Base-by-base conservation (phyloP, 1,284 basidiomycete genomes). In the Ustilago bromivora region DNA sequence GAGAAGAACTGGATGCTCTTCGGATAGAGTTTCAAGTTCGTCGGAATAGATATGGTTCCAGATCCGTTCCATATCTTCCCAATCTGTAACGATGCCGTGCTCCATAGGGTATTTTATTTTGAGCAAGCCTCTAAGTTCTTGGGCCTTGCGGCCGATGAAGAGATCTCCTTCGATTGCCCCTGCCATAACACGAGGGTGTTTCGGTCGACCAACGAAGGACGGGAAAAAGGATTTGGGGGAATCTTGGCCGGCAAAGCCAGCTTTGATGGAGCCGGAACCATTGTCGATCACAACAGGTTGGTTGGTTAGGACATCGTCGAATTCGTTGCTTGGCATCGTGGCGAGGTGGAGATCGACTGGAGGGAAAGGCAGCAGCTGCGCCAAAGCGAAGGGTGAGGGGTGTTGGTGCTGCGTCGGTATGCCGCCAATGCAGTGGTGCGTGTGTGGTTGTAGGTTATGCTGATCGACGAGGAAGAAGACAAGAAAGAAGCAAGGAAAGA, bases 1-100 rank as follows among this genome's bases (percentile, higher is more conserved):
- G 89, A 96, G 89, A 40, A 96, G 88, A 36, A 99, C 97, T 40
- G 97, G 96, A 87, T 99, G 96, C 94, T 84, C 85, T 69, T 86
- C 85, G n/a, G 78, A 80, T 9, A 83, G 71, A 8, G 83, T 86
- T 47, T 82, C 80, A 53, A 86, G 81, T 53, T 85, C 84, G 40
- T 85, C 83, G 36, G 62, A 70, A 59, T 86, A 86, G 31, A 85
- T 75, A 57, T 85, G 81, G 52, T 72, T 78, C 84, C 84, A 86
- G 46, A 86, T 85, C 53, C 81, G 77, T 56, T 86, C 85, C 85
- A 86, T 86, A 36, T 86, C 85, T 36, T 76, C 82, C 85, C 85
- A 86, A 63, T 86, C 84, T 3, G 76, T 84, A 47, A 86, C 85
- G 41, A 86, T 81, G 38, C 85, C 85, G 64, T 86, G 85, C 58